Evolutionary conservation across 768 basidiomycete genomes (phyloP).

Genomic region (Phanerochaete sordida): DNA sequence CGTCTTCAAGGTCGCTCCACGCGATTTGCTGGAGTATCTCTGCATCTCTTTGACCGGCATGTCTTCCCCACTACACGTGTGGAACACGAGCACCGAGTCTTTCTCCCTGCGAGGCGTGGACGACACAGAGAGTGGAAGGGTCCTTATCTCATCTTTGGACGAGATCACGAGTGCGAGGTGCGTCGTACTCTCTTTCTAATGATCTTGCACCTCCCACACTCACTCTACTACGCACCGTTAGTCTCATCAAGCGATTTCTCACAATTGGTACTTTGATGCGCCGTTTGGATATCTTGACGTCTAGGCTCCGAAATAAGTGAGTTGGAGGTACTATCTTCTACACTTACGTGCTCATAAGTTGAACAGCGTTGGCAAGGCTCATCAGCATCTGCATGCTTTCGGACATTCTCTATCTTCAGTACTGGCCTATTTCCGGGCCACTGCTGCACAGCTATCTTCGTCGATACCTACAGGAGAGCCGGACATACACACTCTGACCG

Average conservation of each 20-base stretch:
- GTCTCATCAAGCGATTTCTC: constrained; percentile 59
- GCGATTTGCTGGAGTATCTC: constrained; percentile 50
- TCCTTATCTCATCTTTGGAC: constrained; percentile 57
- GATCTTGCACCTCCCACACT: constrained; percentile 23
- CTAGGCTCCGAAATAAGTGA: constrained; percentile 31
- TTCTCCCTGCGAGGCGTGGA: constrained; percentile 48
- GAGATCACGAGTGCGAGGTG: constrained; percentile 57
- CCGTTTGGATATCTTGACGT: constrained; percentile 56
- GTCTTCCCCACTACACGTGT: constrained; percentile 62
- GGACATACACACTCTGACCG: constrained; percentile 11
- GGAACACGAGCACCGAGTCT: constrained; percentile 52
- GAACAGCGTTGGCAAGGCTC: neutral
- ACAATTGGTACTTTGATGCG: constrained; percentile 65
- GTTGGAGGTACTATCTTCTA: neutral
- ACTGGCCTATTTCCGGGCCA: constrained; percentile 47
- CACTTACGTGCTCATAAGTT: neutral
- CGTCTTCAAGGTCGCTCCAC: constrained; percentile 41
- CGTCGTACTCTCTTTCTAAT: neutral
- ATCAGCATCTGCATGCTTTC: constrained; percentile 51
- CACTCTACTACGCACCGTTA: too few species aligned
- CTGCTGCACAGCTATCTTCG: constrained; percentile 26
- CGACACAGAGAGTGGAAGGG: constrained; percentile 29
- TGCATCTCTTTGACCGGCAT: constrained; percentile 59
- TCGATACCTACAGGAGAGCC: neutral
- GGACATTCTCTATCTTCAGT: constrained; percentile 59